Evolutionary conservation across 169 alveolate species (phyloP).

Genomic region (Perkinsus olseni): DNA sequence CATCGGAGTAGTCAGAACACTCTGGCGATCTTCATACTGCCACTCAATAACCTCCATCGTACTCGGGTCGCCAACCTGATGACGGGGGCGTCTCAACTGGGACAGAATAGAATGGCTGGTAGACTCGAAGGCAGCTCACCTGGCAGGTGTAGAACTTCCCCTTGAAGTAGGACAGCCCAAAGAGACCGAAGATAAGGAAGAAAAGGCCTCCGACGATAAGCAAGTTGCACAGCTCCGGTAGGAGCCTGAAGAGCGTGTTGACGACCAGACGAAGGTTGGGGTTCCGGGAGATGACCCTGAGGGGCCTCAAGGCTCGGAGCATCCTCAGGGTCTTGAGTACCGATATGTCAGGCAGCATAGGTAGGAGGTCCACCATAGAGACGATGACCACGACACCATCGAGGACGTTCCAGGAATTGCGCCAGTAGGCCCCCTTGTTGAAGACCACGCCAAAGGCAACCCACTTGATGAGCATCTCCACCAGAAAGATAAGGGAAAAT

Average conservation of each 20-base stretch:
- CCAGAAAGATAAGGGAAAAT: not conserved
- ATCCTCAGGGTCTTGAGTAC: conserved; percentile 42
- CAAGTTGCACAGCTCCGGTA: conserved; percentile 53
- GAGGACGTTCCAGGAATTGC: conserved; percentile 23
- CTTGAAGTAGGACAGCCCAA: conserved; percentile 55
- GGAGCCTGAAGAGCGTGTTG: conserved; percentile 49
- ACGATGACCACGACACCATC: conserved; percentile 29
- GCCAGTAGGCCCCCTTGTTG: conserved; percentile 15
- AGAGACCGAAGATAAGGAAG: conserved; percentile 57
- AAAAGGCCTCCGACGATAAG: conserved; percentile 45
- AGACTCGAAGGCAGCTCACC: not conserved
- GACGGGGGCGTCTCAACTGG: too few relatives aligned
- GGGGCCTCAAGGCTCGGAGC: conserved; percentile 55
- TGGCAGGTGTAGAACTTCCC: conserved; percentile 49
- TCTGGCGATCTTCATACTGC: not conserved
- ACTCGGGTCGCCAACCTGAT: not conserved
- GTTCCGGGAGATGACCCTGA: conserved; percentile 53
- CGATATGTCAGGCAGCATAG: not conserved
- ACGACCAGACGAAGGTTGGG: conserved; percentile 48
- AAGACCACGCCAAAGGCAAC: conserved; percentile 8
- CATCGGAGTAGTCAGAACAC: not conserved
- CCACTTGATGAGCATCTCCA: conserved; percentile 9
- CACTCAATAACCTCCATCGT: not conserved
- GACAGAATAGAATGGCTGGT: too few relatives aligned
- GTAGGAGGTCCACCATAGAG: conserved; percentile 5